These are phyloP conservation scores for Podospora didyma DNA, from an alignment of 495 filamentous ascomycete species.

Conservation along the genomic window DNA sequence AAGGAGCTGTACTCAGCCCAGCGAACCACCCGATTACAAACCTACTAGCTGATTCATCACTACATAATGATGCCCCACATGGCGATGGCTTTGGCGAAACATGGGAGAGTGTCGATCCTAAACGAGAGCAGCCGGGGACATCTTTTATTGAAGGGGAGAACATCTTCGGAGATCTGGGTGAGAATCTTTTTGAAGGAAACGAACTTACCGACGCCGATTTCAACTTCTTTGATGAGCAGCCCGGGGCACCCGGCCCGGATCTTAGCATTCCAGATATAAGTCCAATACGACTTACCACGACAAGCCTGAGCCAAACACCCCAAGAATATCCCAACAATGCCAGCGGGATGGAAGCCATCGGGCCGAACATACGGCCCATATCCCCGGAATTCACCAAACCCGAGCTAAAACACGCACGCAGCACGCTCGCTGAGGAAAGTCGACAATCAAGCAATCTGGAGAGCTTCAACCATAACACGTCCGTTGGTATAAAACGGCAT, in stretches of 20 bases:
- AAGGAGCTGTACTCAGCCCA: conserved; percentile 45
- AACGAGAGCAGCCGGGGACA: conserved; percentile 33
- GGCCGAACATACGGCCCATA: conserved; percentile 4
- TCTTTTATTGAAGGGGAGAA: conserved; percentile 52
- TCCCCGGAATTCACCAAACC: conserved; percentile 43
- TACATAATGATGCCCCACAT: conserved; percentile 10
- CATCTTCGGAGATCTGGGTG: conserved; percentile 66
- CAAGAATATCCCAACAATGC: conserved; percentile 3
- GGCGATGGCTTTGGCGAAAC: conserved; percentile 25
- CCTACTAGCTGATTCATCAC: conserved; percentile 21
- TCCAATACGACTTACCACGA: conserved; percentile 6
- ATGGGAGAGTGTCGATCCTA: conserved; percentile 34
- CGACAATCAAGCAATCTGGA: conserved; percentile 26
- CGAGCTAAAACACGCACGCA: conserved; percentile 46
- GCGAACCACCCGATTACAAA: conserved; percentile 28
- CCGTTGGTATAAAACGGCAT: conserved; percentile 33
- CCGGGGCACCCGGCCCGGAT: conserved; percentile 34
- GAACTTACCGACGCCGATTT: conserved; percentile 90
- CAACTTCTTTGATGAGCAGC: conserved; percentile 73
- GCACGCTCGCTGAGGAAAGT: conserved; percentile 31
- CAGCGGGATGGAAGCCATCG: neutral
- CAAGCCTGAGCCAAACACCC: conserved; percentile 7
- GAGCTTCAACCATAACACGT: conserved; percentile 26
- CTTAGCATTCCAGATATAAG: conserved; percentile 17
- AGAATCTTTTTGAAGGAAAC: conserved; percentile 72